Base-by-base conservation (phyloP, 371 early-diverging fungal species). In the Fennellomyces sp. region DNA sequence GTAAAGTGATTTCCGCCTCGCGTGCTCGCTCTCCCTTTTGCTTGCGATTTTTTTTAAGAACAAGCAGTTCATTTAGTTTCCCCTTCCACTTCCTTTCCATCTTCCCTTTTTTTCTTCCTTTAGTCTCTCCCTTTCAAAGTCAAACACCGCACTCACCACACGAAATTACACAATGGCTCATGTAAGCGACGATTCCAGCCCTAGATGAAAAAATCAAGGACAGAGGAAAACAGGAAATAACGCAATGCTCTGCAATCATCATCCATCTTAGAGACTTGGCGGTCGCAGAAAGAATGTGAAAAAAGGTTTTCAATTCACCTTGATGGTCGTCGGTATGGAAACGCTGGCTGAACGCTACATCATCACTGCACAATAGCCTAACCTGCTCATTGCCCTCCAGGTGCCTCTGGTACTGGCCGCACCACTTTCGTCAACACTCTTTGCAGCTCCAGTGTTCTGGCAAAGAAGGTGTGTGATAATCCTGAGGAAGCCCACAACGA, bases 351-450 rank as follows among this genome's bases (percentile, higher is more conserved):
- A n/a, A n/a, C n/a, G n/a, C n/a, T n/a, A n/a, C n/a, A n/a, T n/a
- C n/a, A n/a, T n/a, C n/a, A n/a, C n/a, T 50, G 19, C 25, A 42
- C 30, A 36, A 7, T 49, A 49, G 5, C 13, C n/a, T n/a, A n/a
- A n/a, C n/a, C n/a, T n/a, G n/a, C n/a, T n/a, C n/a, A n/a, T n/a
- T 41, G 13, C 8, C 31, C 55, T 38, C 50, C 67, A 92, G 94
- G 94, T 54, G 82, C 92, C 17, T 88, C 93, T 56, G 99, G 99
- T 45, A 86, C 97, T 52, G 99, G 99, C 10, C 94, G 99, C 62
- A 89, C 97, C 25, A 99, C 99, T 5, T 97, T 99, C 72, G 88
- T 99, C 59, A 99, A 99, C 85, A 97, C 99, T 3, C 86, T 99
- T 45, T 99, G 92, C 73, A 88, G 89, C 68, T 85, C 85, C 52